These are phyloP conservation scores for Pseudogymnoascus sp. DNA, from an alignment of 2,329 filamentous ascomycete genomes.

Conservation along the genomic window DNA sequence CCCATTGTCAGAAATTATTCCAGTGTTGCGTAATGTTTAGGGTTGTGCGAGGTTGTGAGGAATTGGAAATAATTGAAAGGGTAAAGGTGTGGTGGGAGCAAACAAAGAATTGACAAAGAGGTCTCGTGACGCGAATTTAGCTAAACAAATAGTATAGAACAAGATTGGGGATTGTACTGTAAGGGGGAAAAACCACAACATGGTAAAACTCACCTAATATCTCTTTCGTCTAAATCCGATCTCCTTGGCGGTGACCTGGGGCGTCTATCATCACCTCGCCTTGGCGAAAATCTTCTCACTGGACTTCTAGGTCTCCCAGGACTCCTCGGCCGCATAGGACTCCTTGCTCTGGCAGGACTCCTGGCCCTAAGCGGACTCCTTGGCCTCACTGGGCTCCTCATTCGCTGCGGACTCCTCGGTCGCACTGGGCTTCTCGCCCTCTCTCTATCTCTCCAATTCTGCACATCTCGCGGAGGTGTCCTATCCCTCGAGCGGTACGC, in stretches of 20 bases:
- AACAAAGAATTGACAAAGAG: neutral
- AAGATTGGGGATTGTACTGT: neutral
- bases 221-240: slow-evolving; percentile 23
- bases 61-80: neutral
- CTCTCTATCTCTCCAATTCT: slow-evolving; percentile 14
- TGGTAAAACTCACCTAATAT: slow-evolving; percentile 11
- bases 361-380: slow-evolving; percentile 28
- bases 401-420: neutral
- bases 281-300: slow-evolving; percentile 28
- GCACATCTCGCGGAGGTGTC: slow-evolving; percentile 21
- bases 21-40: neutral
- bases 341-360: slow-evolving; percentile 35
- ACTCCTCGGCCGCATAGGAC: neutral
- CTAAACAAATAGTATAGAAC: neutral
- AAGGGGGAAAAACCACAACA: neutral
- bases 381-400: slow-evolving; percentile 7
- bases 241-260: slow-evolving; percentile 25
- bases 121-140: slow-evolving; percentile 1
- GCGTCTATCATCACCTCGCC: slow-evolving; percentile 33
- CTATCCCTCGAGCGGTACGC: slow-evolving; percentile 24
- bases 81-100: neutral
- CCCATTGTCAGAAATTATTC: slow-evolving; percentile 5
- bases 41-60: neutral
- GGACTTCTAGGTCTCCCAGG: slow-evolving; percentile 22
- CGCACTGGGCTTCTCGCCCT: slow-evolving; percentile 4